phyloP scores from a whole-genome alignment of 176 grass and related monocot genomes.

The Oryza longistaminata region DNA sequence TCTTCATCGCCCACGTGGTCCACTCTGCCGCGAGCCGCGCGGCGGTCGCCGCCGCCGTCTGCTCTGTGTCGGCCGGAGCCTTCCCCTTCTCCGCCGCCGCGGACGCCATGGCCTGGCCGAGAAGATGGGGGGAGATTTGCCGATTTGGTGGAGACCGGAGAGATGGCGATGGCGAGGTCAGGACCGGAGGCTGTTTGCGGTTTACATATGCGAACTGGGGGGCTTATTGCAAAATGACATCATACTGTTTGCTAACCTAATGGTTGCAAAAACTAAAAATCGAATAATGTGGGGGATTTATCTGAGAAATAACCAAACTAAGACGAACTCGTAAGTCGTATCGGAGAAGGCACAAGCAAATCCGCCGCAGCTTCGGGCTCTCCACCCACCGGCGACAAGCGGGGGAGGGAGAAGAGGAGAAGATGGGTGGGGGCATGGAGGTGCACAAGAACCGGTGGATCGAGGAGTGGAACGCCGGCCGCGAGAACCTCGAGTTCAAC shows the following conservation, averaged over 20 bases:
- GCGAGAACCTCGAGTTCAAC: slow-evolving; percentile 73
- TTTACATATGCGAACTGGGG: neutral
- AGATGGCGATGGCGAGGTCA: neutral
- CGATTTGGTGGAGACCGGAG: neutral
- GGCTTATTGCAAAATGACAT: neutral
- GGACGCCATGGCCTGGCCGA: slow-evolving; percentile 26
- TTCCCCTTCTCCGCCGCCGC: slow-evolving; percentile 40
- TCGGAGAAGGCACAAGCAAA: neutral
- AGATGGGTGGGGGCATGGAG: slow-evolving; percentile 85
- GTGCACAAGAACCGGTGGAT: slow-evolving; percentile 80
- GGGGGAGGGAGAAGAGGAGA: slow-evolving; percentile 10
- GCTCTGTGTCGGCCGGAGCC: slow-evolving; percentile 6
- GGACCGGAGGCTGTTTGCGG: neutral
- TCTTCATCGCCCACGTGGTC: slow-evolving; percentile 79
- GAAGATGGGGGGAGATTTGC: neutral
- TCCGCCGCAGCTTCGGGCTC: neutral
- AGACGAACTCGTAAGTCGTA: neutral
- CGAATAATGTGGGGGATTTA: neutral
- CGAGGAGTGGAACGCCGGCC: slow-evolving; percentile 70
- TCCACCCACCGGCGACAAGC: slow-evolving; percentile 18
- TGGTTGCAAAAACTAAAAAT: neutral
- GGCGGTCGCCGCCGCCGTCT: slow-evolving; percentile 13
- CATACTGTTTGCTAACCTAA: neutral
- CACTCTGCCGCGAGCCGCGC: slow-evolving; percentile 45
- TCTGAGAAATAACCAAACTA: neutral